Evolutionary conservation across 2,329 filamentous ascomycete species (phyloP).

Genomic region (Fusarium pseudonygamai): DNA sequence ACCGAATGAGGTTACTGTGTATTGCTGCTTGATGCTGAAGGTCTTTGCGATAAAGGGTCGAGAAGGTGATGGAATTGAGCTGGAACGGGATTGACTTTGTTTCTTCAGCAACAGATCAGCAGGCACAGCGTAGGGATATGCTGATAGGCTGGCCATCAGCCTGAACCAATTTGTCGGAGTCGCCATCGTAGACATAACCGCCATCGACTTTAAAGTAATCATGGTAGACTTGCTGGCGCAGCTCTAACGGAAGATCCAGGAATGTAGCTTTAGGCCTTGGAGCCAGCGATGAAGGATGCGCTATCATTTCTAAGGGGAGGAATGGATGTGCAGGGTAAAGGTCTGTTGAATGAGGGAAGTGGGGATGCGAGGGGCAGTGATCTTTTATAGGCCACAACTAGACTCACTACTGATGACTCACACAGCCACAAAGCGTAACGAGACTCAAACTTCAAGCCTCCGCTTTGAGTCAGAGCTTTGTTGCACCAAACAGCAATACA

Average conservation of each 20-base stretch:
- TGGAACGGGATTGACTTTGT: neutral
- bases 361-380: neutral
- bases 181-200: neutral
- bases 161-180: neutral
- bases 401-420: neutral
- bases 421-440: neutral
- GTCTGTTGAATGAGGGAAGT: neutral
- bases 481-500: neutral
- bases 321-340: neutral
- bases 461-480: neutral
- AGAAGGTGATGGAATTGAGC: neutral
- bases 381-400: neutral
- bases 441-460: neutral
- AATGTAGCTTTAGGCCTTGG: accelerated
- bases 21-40: neutral
- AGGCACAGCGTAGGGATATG: neutral
- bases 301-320: neutral
- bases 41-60: neutral
- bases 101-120: neutral
- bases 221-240: neutral
- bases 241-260: neutral
- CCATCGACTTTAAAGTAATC: neutral
- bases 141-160: neutral
- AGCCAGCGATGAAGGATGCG: neutral
- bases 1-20: neutral